Evolutionary conservation across 768 basidiomycete species (phyloP), one percentile per base, ranked within the genome.

Genomic region (Agaricus sinodeliciosus): DNA sequence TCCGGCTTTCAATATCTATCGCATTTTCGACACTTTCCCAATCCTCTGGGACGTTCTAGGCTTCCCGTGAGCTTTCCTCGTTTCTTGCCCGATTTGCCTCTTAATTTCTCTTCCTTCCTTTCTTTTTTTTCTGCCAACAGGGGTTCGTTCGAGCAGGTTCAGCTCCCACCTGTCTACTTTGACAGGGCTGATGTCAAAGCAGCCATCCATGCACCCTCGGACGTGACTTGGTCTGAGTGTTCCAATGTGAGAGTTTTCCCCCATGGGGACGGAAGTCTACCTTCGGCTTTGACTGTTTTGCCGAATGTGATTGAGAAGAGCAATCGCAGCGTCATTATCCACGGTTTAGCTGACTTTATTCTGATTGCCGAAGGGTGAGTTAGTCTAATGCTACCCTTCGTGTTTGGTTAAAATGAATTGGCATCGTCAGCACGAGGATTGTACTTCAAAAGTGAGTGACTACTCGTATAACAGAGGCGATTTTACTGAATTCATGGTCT

Each of bases 31-130:
- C 60, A 85, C 80, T 58, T 87, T 71, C 65, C 87, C 86, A 0
- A 72, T 85, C 39, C 69, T 84, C 11, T 89, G 85, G 87, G 87
- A 89, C 55, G 85, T 88, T 4, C 81, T 89, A 27, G 87, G 86
- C n/a, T 88, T 85, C 75, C 86, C 87, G 81, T 85, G 59, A 31
- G 80, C 1, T 8, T 28, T 18, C 5, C 28, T 13, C 48, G 18
- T 34, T 12, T 13, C 15, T 55, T 45, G n/a, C 31, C 16, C 31
- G 45, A 40, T 9, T 26, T 15, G 26, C 43, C 31, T 19, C 34
- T 16, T 2, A 7, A 31, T 11, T 7, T 31, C 6, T 31, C 31
- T 31, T 31, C 7, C 11, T 8, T 7, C 2, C 11, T 11, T 31
- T 31, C 7, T 5, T 31, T 11, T 31, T 8, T 8, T 31, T 31